These are phyloP conservation scores for Chalciporus sphaerocephalus DNA, from an alignment of 768 basidiomycete species.

Conservation along the genomic window DNA sequence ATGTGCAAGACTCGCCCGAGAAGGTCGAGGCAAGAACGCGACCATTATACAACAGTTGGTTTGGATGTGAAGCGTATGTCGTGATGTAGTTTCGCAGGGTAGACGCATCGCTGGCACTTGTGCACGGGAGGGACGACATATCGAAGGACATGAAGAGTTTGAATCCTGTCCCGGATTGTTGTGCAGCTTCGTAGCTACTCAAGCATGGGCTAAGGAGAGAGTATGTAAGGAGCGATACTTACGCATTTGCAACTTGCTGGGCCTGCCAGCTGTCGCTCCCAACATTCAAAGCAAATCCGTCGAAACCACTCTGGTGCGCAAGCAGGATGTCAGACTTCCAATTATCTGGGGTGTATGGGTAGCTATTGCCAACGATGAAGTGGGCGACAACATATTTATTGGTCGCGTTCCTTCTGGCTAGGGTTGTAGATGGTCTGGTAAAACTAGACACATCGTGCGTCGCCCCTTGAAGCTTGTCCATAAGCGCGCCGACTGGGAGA, in stretches of 20 bases:
- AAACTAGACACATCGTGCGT: background rate
- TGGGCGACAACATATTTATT: constrained; percentile 53
- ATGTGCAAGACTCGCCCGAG: constrained; percentile 62
- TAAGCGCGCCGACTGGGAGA: constrained; percentile 12
- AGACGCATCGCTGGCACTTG: constrained; percentile 43
- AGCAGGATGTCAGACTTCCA: constrained; percentile 52
- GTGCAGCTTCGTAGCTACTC: constrained; percentile 52
- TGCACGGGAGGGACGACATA: constrained; percentile 66
- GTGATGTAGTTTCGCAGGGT: constrained; percentile 51
- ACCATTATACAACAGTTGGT: constrained; percentile 48
- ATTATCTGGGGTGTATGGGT: constrained; percentile 45
- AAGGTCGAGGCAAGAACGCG: constrained; percentile 66
- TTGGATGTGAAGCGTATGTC: constrained; percentile 51
- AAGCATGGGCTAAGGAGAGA: constrained; percentile 13
- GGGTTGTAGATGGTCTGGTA: background rate
- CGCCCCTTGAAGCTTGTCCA: background rate
- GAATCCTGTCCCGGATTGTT: constrained; percentile 50
- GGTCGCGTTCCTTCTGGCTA: constrained; percentile 12
- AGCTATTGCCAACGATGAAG: constrained; percentile 63
- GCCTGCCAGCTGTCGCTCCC: constrained; percentile 63
- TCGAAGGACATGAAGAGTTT: constrained; percentile 77
- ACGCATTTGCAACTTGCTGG: constrained; percentile 60
- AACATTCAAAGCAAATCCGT: constrained; percentile 69
- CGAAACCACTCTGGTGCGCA: constrained; percentile 56
- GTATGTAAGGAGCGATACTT: constrained; percentile 22